These are phyloP conservation scores for Biscogniauxia marginata DNA, from an alignment of 2,329 filamentous ascomycete genomes.

Conservation along the genomic window DNA sequence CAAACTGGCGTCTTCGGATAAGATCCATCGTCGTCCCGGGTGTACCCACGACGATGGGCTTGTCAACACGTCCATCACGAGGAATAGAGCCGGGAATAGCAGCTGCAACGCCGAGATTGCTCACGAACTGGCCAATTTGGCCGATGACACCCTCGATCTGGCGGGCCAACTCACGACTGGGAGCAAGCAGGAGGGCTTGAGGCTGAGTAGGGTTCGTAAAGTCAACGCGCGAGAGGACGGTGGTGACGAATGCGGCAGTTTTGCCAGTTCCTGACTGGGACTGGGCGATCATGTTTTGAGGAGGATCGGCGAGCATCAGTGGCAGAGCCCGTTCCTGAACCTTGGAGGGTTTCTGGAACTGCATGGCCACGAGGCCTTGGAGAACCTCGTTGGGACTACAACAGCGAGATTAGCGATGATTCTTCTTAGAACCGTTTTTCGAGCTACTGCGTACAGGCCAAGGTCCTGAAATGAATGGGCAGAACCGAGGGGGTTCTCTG, in stretches of 20 bases:
- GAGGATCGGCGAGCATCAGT: constrained; percentile 81
- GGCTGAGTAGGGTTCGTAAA: constrained; percentile 65
- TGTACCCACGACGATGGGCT: constrained; percentile 85
- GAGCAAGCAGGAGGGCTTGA: constrained; percentile 86
- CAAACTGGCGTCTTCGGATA: constrained; percentile 73
- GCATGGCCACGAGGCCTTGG: constrained; percentile 74
- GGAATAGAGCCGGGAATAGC: constrained; percentile 78
- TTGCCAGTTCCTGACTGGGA: constrained; percentile 99
- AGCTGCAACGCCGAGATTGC: constrained; percentile 71
- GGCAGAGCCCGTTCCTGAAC: constrained; percentile 95
- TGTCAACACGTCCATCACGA: constrained; percentile 66
- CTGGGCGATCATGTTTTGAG: constrained; percentile 92
- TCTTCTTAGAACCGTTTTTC: neutral
- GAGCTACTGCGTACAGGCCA: constrained; percentile 63
- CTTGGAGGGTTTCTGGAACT: constrained; percentile 94
- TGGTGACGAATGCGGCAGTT: constrained; percentile 93
- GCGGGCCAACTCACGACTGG: constrained; percentile 89
- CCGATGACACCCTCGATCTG: constrained; percentile 87
- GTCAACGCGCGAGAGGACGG: constrained; percentile 85
- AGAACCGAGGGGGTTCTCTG: constrained; percentile 84
- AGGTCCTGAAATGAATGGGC: constrained; percentile 82
- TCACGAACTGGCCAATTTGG: constrained; percentile 81
- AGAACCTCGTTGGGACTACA: constrained; percentile 48
- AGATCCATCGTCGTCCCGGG: constrained; percentile 91
- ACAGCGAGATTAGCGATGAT: constrained; percentile 4